Evolutionary conservation across 768 basidiomycete genomes (phyloP).

Genomic region (Suillus spraguei): DNA sequence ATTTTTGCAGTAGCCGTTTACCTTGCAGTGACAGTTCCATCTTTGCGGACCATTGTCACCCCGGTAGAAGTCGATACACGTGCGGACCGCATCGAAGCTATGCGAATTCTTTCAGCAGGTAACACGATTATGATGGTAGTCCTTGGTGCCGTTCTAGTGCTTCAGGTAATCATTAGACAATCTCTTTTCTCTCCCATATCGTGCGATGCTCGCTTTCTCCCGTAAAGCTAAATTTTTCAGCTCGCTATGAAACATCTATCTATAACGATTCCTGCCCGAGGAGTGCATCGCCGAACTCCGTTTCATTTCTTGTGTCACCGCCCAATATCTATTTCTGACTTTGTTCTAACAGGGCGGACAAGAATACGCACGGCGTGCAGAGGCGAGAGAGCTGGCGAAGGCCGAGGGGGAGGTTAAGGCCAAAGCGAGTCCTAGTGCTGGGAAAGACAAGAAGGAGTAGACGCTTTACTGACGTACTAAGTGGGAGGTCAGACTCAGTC

Average conservation of each 20-base stretch:
- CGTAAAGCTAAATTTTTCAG: constrained; percentile 14
- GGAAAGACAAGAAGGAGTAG: constrained; percentile 36
- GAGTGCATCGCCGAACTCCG: neutral
- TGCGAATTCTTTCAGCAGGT: constrained; percentile 82
- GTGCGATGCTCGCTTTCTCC: constrained; percentile 14
- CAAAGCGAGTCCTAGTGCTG: constrained; percentile 19
- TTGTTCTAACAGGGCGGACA: constrained; percentile 68
- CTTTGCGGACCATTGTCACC: constrained; percentile 72
- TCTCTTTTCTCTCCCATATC: constrained; percentile 17
- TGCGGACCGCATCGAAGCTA: constrained; percentile 72
- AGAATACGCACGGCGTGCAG: constrained; percentile 74
- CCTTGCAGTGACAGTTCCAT: constrained; percentile 78
- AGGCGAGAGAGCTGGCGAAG: constrained; percentile 44
- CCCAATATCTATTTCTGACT: constrained; percentile 14
- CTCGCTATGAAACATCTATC: constrained; percentile 6
- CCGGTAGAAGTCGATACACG: constrained; percentile 60
- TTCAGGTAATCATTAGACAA: constrained; percentile 61
- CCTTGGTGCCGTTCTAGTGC: constrained; percentile 61
- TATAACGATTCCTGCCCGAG: constrained; percentile 5
- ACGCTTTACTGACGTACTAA: constrained; percentile 4
- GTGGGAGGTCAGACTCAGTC: neutral
- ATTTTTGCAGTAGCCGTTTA: constrained; percentile 81
- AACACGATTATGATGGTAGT: constrained; percentile 81
- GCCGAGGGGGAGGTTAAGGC: constrained; percentile 38
- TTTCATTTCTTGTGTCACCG: constrained; percentile 10